These are phyloP conservation scores for Rhodotorula toruloides DNA, from an alignment of 768 basidiomycete species.

Conservation along the genomic window DNA sequence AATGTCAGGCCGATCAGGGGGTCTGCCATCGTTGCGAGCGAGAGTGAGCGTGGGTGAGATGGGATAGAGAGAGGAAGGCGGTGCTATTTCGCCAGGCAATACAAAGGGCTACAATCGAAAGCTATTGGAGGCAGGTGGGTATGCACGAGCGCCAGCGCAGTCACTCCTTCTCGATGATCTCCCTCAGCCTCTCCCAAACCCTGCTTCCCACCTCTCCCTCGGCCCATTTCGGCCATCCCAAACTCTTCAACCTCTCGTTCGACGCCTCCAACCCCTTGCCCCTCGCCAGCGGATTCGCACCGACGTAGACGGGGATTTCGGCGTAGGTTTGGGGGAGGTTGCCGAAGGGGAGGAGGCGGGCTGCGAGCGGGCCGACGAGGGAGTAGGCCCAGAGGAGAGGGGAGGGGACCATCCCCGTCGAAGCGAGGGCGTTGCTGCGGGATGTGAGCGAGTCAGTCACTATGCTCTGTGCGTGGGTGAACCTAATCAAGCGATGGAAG, in stretches of 20 bases:
- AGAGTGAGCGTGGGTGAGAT: no score
- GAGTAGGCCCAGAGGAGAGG: slow-evolving; percentile 21
- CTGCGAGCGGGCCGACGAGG: slow-evolving; percentile 29
- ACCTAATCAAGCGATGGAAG: no score
- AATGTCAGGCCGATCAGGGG: slow-evolving; percentile 25
- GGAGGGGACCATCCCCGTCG: slow-evolving; percentile 28
- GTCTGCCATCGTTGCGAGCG: slow-evolving; percentile 17
- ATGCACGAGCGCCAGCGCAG: no score
- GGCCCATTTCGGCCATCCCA: slow-evolving; percentile 26
- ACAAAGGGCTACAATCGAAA: no score
- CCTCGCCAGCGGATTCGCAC: slow-evolving; percentile 27
- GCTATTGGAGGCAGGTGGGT: no score
- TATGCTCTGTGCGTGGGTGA: no score
- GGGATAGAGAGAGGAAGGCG: no score
- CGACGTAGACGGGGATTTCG: slow-evolving; percentile 40
- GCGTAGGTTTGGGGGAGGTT: slow-evolving; percentile 35
- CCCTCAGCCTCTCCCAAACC: slow-evolving; percentile 23
- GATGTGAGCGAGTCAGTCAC: neutral
- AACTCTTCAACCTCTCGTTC: slow-evolving; percentile 16
- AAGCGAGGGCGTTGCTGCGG: slow-evolving; percentile 3
- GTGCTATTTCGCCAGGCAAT: no score
- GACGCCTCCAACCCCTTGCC: slow-evolving; percentile 16
- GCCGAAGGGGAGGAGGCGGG: slow-evolving; percentile 29
- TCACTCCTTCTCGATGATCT: slow-evolving; percentile 21
- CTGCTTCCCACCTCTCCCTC: slow-evolving; percentile 11